phyloP scores from a whole-genome alignment of 2,329 filamentous ascomycete species.

The Atkinsonella hypoxylon region DNA sequence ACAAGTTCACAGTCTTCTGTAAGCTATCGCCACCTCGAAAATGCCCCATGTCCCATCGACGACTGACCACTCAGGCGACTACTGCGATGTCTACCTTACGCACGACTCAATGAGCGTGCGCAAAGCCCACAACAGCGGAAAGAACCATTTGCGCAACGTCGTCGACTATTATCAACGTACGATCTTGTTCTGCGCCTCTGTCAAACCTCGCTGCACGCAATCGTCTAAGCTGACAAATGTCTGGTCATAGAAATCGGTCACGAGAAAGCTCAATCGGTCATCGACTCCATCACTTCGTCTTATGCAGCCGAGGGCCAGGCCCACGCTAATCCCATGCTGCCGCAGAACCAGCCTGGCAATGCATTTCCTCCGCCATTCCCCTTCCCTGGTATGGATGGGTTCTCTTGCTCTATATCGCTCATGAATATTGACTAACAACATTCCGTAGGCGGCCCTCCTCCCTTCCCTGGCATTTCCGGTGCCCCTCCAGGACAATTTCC shows the following conservation, averaged over 20 bases:
- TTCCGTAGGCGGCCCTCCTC: conserved; percentile 40
- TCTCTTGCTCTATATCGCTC: conserved; percentile 14
- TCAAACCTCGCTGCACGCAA: neutral
- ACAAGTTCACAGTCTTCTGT: conserved; percentile 18
- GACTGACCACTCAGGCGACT: conserved; percentile 53
- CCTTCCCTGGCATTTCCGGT: conserved; percentile 41
- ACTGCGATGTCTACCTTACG: conserved; percentile 99
- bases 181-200: conserved; percentile 11
- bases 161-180: conserved; percentile 95
- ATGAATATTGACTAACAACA: neutral
- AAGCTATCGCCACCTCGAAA: conserved; percentile 4
- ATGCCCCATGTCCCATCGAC: neutral
- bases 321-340: conserved; percentile 73
- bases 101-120: conserved; percentile 99
- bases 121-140: conserved; percentile 93
- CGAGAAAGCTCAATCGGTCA: conserved; percentile 96
- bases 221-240: neutral
- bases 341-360: conserved; percentile 51
- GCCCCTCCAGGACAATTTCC: conserved; percentile 8
- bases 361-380: conserved; percentile 43
- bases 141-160: conserved; percentile 95
- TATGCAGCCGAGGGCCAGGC: conserved; percentile 91
- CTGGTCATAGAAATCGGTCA: conserved; percentile 73
- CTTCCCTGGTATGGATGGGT: conserved; percentile 42
- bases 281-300: conserved; percentile 92